These are phyloP conservation scores for Aaosphaeria arxii DNA, from an alignment of 2,329 filamentous ascomycete species.

Conservation along the genomic window DNA sequence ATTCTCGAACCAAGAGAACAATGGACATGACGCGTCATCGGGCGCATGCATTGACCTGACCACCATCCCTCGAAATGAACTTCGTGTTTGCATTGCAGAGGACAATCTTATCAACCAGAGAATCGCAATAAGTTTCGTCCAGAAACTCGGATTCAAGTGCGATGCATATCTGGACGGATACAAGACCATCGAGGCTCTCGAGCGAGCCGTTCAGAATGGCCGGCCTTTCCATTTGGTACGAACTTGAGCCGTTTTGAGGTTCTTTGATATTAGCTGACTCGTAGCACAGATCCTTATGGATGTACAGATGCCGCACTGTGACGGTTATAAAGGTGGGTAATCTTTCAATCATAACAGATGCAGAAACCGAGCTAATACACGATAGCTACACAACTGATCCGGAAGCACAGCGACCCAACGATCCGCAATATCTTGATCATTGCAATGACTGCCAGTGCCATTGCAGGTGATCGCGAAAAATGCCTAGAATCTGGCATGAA, in stretches of 20 bases:
- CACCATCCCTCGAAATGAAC: conserved; percentile 68
- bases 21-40: conserved; percentile 38
- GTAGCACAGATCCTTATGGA: conserved; percentile 66
- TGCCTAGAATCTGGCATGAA: conserved; percentile 97
- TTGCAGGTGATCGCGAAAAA: conserved; percentile 91
- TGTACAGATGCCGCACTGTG: conserved; percentile 90
- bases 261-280: not conserved
- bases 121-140: conserved; percentile 88
- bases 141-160: conserved; percentile 79
- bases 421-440: conserved; percentile 88
- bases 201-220: conserved; percentile 66
- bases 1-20: conserved; percentile 51
- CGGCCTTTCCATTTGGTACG: conserved; percentile 77
- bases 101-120: conserved; percentile 94
- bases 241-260: not conserved
- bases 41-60: conserved; percentile 52
- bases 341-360: not conserved
- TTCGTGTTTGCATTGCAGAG: conserved; percentile 90
- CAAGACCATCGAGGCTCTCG: conserved; percentile 83
- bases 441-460: conserved; percentile 94
- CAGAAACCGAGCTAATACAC: conserved; percentile 9
- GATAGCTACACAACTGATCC: conserved; percentile 72
- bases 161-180: conserved; percentile 88
- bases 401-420: conserved; percentile 70
- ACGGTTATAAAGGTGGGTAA: conserved; percentile 68